These are phyloP conservation scores for Xylaria sp. DNA, from an alignment of 2,329 filamentous ascomycete species.

Conservation along the genomic window DNA sequence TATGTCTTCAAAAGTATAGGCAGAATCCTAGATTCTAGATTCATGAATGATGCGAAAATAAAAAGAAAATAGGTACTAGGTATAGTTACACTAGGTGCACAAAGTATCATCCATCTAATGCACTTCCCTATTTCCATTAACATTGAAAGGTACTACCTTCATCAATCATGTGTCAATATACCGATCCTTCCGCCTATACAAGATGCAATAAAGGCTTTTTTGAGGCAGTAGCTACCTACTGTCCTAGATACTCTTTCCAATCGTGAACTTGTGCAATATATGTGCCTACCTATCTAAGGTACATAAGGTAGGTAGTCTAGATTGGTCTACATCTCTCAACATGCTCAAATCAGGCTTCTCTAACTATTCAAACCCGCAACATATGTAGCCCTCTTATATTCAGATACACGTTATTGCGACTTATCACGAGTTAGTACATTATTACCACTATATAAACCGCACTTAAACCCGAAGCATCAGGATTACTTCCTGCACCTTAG, in stretches of 20 bases:
- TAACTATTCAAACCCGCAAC: background rate
- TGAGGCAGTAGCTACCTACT: no score
- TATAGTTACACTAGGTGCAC: no score
- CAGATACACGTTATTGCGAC: background rate
- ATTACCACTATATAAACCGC: background rate
- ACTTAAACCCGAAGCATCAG: background rate
- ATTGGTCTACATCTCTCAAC: background rate
- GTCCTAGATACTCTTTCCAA: background rate
- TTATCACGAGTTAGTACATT: background rate
- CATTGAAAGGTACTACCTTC: no score
- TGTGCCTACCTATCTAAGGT: background rate
- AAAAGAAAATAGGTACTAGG: no score
- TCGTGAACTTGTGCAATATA: background rate
- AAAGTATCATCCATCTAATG: no score
- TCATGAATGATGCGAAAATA: no score
- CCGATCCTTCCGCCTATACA: background rate
- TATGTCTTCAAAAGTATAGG: no score
- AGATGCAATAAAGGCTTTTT: no score
- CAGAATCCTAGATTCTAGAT: no score
- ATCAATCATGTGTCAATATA: background rate
- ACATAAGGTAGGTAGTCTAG: no score
- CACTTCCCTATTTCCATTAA: no score
- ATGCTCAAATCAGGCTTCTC: background rate
- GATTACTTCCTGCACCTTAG: no score
- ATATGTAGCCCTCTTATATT: background rate